A percentile compares a stretch with the other conserved stretches of the same genome.
These are phyloP conservation scores for Metschnikowia cerradonensis DNA, from an alignment of 805 yeast species.

Conservation along the genomic window DNA sequence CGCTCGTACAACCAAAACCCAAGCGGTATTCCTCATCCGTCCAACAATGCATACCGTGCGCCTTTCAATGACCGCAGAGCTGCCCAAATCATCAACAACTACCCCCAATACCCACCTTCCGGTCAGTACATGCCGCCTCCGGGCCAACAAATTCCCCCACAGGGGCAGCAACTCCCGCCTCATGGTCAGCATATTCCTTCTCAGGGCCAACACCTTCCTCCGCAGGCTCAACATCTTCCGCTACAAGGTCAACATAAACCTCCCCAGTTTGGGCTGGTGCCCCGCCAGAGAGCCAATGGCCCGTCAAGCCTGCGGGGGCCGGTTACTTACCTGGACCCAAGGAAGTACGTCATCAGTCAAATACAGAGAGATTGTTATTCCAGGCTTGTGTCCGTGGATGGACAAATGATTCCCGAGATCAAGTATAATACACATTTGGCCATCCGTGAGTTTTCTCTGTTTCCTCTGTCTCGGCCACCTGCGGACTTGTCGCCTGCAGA, in stretches of 20 bases:
- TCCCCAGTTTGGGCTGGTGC: neutral
- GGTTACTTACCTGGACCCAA: slow-evolving; percentile 12
- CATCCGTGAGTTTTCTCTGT: slow-evolving; percentile 68
- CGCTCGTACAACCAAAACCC: neutral
- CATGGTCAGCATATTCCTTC: neutral
- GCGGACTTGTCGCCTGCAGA: slow-evolving; percentile 39
- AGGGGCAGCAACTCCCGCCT: neutral
- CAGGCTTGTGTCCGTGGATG: slow-evolving; percentile 18
- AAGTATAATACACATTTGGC: slow-evolving; percentile 74
- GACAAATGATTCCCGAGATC: slow-evolving; percentile 16
- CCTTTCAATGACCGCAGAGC: neutral
- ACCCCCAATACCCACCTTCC: slow-evolving; percentile 1
- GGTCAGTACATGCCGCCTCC: neutral
- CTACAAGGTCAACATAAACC: neutral
- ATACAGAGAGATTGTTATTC: slow-evolving; percentile 38
- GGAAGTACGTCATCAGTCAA: slow-evolving; percentile 27
- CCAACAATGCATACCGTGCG: slow-evolving; percentile 1
- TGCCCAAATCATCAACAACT: neutral
- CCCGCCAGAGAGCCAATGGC: slow-evolving; percentile 7
- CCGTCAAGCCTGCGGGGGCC: neutral
- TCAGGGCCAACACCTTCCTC: neutral
- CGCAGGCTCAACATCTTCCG: neutral
- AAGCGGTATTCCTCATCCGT: neutral
- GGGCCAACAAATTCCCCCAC: neutral
- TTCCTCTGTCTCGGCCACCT: slow-evolving; percentile 69